These are phyloP conservation scores for Vaccinium vitisidaea DNA, from an alignment of 148 eudicot genomes.

Conservation along the genomic window DNA sequence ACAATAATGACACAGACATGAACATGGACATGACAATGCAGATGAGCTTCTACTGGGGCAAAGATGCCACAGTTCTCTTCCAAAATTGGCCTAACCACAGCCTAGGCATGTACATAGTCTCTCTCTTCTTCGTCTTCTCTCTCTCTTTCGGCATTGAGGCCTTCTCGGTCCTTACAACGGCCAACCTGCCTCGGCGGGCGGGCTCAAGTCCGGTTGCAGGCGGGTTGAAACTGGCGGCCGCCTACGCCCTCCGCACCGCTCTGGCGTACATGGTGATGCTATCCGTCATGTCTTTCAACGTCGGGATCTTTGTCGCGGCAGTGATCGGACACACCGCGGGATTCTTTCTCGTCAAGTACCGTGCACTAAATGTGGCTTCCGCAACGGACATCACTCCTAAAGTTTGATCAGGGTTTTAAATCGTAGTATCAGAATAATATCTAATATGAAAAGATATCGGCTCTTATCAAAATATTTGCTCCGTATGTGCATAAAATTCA, in stretches of 20 bases:
- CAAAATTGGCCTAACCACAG: constrained; percentile 36
- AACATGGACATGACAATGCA: constrained; percentile 27
- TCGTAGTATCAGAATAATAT: not conserved
- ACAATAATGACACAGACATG: constrained; percentile 14
- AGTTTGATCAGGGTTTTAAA: not conserved
- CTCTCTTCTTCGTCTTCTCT: constrained; percentile 28
- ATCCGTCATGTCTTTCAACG: constrained; percentile 49
- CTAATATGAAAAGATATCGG: not conserved
- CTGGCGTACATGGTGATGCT: constrained; percentile 49
- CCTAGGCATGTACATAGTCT: constrained; percentile 33
- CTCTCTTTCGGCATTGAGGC: constrained; percentile 25
- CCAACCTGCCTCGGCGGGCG: not conserved
- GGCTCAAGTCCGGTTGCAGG: constrained; percentile 6
- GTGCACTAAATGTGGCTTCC: not conserved
- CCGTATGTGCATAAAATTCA: no score
- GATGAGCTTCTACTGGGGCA: constrained; percentile 47
- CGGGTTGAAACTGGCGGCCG: not conserved
- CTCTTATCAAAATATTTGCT: not conserved
- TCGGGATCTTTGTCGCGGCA: constrained; percentile 37
- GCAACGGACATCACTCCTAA: not conserved
- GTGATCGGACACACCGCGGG: constrained; percentile 37
- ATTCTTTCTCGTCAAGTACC: constrained; percentile 25
- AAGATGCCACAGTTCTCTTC: constrained; percentile 30
- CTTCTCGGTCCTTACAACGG: constrained; percentile 4
- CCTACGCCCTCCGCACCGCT: constrained; percentile 28